Conservation (phyloP, 78 protist species). For the Dictyostelium brefeldianum region DNA sequence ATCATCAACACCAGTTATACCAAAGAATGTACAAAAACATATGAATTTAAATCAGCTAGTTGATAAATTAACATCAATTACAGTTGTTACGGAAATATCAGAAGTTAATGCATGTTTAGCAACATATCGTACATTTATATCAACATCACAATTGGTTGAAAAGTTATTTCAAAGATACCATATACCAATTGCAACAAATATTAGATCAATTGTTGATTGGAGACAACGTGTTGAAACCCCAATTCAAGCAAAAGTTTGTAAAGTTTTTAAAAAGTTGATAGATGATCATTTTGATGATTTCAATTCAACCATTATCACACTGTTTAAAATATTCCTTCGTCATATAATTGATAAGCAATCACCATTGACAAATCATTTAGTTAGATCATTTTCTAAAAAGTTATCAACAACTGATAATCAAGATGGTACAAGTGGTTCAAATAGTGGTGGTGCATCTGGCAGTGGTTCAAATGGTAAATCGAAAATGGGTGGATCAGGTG, state of each 20-base stretch:
- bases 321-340: conserved; percentile 42
- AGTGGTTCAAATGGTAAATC: background rate
- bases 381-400: conserved; percentile 54
- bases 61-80: conserved; percentile 71
- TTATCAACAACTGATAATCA: background rate
- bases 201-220: conserved; percentile 31
- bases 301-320: background rate
- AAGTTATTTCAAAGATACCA: conserved; percentile 63
- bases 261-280: conserved; percentile 64
- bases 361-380: conserved; percentile 41
- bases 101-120: conserved; percentile 75
- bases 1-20: background rate
- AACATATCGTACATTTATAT: conserved; percentile 64
- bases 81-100: conserved; percentile 41
- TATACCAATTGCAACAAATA: conserved; percentile 32
- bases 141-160: conserved; percentile 50
- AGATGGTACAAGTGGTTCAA: background rate
- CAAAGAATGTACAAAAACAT: conserved; percentile 5
- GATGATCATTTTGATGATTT: conserved; percentile 74
- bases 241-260: conserved; percentile 63
- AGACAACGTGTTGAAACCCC: conserved; percentile 51
- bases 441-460: background rate
- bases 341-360: conserved; percentile 49
- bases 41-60: conserved; percentile 74
- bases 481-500: background rate